Conservation (phyloP, 306 rosid genomes). For the Castanea sativa region DNA sequence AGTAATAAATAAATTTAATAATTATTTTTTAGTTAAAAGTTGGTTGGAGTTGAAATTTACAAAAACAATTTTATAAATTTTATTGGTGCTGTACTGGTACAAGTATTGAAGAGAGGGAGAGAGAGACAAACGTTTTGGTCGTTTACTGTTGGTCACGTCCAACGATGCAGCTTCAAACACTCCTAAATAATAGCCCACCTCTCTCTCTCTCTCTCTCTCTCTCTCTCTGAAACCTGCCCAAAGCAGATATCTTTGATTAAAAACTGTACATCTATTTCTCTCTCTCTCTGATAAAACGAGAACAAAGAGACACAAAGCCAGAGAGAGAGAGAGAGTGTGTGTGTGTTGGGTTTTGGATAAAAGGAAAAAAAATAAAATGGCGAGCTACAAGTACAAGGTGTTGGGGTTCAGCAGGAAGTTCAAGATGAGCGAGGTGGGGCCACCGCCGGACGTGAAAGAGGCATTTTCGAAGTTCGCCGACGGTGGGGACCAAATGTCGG, state of each 20-base stretch:
- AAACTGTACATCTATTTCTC: not conserved
- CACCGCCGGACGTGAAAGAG: slow-evolving; percentile 62
- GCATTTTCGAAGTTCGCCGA: slow-evolving; percentile 43
- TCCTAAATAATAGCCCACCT: not conserved
- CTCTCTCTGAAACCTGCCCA: not conserved
- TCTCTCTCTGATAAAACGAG: not conserved
- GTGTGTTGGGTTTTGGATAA: not conserved
- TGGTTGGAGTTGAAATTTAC: too few relatives aligned
- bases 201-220: not conserved
- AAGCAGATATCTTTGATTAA: not conserved
- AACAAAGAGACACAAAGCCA: too few relatives aligned
- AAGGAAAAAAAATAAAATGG: not conserved
- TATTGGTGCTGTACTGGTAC: too few relatives aligned
- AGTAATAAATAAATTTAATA: too few relatives aligned
- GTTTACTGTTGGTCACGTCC: not conserved
- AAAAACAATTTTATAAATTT: too few relatives aligned
- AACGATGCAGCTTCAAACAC: not conserved
- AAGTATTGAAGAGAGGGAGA: too few relatives aligned
- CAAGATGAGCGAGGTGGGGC: slow-evolving; percentile 49
- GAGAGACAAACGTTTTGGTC: too few relatives aligned
- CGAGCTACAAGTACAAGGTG: slow-evolving; percentile 52
- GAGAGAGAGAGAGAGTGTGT: not conserved
- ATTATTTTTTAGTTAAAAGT: too few relatives aligned
- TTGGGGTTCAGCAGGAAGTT: slow-evolving; percentile 69
- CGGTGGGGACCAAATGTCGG: slow-evolving; percentile 36